Evolutionary conservation across 2,329 filamentous ascomycete genomes (phyloP).

Genomic region (Neofusicoccum sp.): DNA sequence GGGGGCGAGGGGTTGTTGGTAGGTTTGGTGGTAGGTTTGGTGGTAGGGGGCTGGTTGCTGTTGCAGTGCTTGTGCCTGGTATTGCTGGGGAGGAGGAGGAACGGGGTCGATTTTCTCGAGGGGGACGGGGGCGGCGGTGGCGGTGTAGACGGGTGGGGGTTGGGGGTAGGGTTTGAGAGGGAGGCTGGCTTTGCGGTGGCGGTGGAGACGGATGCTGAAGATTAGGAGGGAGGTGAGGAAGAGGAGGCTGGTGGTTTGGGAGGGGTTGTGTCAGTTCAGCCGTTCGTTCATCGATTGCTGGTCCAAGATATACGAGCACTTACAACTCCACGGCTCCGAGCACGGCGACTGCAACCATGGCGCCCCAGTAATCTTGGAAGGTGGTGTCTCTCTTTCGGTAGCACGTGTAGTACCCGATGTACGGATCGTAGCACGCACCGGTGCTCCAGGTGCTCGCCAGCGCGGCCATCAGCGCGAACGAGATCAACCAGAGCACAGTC

Average conservation of each 20-base stretch:
- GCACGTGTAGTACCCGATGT: neutral
- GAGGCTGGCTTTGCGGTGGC: neutral
- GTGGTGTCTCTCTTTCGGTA: neutral
- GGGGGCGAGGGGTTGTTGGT: neutral
- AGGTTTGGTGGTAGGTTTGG: neutral
- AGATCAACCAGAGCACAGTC: neutral
- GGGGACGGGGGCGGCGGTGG: neutral
- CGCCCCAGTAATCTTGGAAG: neutral
- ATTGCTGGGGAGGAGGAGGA: neutral
- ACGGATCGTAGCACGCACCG: neutral
- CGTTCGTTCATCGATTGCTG: too few species aligned
- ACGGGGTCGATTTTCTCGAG: neutral
- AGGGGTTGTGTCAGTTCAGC: neutral
- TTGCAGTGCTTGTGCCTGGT: neutral
- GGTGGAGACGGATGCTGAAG: neutral
- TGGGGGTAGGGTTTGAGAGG: neutral
- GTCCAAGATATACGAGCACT: neutral
- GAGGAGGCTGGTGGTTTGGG: neutral
- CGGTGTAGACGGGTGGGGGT: neutral
- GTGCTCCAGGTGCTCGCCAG: neutral
- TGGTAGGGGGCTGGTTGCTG: neutral
- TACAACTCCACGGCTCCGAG: neutral
- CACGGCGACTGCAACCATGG: neutral
- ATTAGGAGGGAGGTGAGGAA: neutral
- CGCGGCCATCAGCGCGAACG: neutral